A percentile compares a stretch with the other conserved stretches of the same genome.
These are phyloP conservation scores for Sporothrix curviconia DNA, from an alignment of 2,329 filamentous ascomycete species.

Conservation along the genomic window DNA sequence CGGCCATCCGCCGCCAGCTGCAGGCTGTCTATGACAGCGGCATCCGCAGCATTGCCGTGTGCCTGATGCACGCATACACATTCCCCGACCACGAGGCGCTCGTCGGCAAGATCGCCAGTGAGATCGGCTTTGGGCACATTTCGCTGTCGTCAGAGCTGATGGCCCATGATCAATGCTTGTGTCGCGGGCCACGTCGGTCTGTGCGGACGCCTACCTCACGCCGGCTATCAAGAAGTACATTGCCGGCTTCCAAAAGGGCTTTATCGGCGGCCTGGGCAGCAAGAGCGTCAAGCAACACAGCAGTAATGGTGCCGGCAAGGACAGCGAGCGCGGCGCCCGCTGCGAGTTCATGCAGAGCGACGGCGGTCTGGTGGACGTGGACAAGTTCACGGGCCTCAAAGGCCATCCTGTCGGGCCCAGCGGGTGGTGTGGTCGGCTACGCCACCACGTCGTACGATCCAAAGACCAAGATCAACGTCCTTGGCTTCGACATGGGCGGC, in stretches of 20 bases:
- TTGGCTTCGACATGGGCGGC: constrained; percentile 94
- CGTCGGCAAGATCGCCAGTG: constrained; percentile 66
- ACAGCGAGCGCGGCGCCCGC: constrained; percentile 53
- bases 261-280: constrained; percentile 71
- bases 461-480: constrained; percentile 74
- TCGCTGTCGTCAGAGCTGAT: constrained; percentile 74
- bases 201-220: constrained; percentile 73
- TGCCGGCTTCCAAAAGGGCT: constrained; percentile 69
- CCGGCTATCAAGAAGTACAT: constrained; percentile 72
- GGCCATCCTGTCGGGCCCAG: constrained; percentile 81
- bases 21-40: constrained; percentile 62
- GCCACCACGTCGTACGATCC: constrained; percentile 85
- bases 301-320: constrained; percentile 36
- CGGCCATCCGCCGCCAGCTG: constrained; percentile 52
- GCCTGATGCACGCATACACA: constrained; percentile 87
- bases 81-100: constrained; percentile 80
- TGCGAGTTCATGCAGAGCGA: constrained; percentile 97
- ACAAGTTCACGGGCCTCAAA: constrained; percentile 77
- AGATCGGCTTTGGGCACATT: constrained; percentile 78
- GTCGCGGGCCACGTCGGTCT: constrained; percentile 67
- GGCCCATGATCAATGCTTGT: constrained; percentile 88
- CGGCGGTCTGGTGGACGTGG: constrained; percentile 65
- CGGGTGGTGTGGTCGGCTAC: constrained; percentile 90
- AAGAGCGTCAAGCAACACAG: constrained; percentile 58
- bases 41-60: constrained; percentile 78